Evolutionary conservation across 495 filamentous ascomycete genomes (phyloP), one percentile per base, ranked within the genome.

Genomic region (Lasiosphaeria miniovina): DNA sequence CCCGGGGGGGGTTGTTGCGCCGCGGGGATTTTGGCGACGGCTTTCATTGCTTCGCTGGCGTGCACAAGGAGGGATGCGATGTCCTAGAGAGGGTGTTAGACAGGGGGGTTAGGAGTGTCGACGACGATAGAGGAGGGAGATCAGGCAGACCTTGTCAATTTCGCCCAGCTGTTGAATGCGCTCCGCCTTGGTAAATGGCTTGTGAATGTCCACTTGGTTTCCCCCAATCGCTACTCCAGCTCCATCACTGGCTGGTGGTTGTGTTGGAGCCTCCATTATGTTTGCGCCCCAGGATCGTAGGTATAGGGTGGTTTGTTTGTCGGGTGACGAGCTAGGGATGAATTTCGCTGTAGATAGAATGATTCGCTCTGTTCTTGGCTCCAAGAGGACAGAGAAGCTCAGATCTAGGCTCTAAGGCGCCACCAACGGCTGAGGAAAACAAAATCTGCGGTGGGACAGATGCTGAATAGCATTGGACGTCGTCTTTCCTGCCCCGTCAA

Each of bases 91-190:
- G 24, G 14, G 11, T 7, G 50, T 57, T 63, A 65, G 53, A 17
- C 12, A 24, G 48, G 12, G 33, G 49, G 11, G 9, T 5, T 14
- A n/a, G 12, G 3, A 34, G 35, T 6, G 14, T 10, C 34, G 31
- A 3, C 11, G 2, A 49, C 11, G 49, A 33, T 14, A 53, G 57
- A 12, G 17, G 24, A 15, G 52, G 4, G n/a, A 15, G 40, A 12
- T 8, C 53, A 14, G 40, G 72, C 34, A 24, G 73, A 90, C 88
- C 69, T 84, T 78, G 73, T 94, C 90, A 53, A 93, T 88, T 15
- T 86, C 81, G 65, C 81, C 86, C 46, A 96, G 82, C 62, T 93
- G 87, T 54, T 85, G 82, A 58, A 96, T 92, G 55, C 86, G 88
- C 67, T 91, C 86, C 6, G 81, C 81, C 17, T 83, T 79, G 32